Conservation (phyloP, 2,329 filamentous ascomycete genomes). For the Arachnopeziza araneosa region DNA sequence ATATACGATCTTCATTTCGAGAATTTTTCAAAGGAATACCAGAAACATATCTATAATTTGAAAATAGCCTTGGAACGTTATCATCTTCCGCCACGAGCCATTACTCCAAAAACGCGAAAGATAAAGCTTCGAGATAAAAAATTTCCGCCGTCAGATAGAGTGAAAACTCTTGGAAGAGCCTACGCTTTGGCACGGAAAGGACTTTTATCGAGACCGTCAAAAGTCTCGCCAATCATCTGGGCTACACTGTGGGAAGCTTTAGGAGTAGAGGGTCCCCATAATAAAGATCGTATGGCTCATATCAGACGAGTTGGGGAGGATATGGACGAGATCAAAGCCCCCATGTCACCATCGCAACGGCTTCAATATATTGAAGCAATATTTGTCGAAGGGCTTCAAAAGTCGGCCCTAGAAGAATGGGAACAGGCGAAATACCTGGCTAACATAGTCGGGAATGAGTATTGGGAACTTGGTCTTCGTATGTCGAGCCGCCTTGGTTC, state of each 20-base stretch:
- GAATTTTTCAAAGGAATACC: neutral
- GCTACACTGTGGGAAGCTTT: constrained; percentile 60
- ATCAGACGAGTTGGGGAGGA: constrained; percentile 59
- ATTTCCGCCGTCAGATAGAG: neutral
- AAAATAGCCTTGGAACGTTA: neutral
- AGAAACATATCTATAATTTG: neutral
- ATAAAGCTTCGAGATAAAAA: neutral
- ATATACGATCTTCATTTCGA: neutral
- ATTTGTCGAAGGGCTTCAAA: constrained; percentile 54
- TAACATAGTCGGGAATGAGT: constrained; percentile 31
- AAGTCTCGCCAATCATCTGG: constrained; percentile 57
- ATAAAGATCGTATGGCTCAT: constrained; percentile 54
- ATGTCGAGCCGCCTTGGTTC: constrained; percentile 57
- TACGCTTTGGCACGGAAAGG: constrained; percentile 5
- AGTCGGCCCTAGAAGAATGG: constrained; percentile 32
- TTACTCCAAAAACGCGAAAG: neutral
- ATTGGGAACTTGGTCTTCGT: constrained; percentile 60
- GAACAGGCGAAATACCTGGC: constrained; percentile 29
- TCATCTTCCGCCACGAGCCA: neutral
- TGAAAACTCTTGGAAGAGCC: neutral
- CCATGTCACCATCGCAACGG: constrained; percentile 52
- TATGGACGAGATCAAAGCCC: constrained; percentile 53
- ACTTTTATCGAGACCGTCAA: constrained; percentile 28
- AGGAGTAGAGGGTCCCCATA: constrained; percentile 39
- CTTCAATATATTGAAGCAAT: constrained; percentile 64